Evolutionary conservation across 257 asterid genomes (phyloP).

Genomic region (Rhazya stricta): DNA sequence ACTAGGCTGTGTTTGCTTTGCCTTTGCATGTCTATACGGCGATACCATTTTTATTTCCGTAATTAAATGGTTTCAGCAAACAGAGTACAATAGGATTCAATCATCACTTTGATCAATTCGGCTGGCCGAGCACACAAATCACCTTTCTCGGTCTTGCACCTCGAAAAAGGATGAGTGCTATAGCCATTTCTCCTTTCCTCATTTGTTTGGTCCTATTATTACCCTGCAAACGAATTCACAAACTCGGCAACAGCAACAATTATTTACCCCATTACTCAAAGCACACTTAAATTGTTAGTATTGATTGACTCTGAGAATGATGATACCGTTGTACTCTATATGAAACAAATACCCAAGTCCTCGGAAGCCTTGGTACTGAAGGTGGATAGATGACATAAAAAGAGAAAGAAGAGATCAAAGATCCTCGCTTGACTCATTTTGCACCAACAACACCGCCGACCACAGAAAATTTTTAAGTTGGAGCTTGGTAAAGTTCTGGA

Average conservation of each 20-base stretch:
- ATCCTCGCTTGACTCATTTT: background rate
- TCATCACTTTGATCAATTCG: background rate
- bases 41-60: background rate
- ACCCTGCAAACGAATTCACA: background rate
- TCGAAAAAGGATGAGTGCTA: background rate
- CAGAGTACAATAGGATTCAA: slow-evolving; percentile 2
- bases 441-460: background rate
- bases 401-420: background rate
- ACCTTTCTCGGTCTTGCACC: background rate
- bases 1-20: background rate
- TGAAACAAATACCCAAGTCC: background rate
- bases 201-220: background rate
- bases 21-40: background rate
- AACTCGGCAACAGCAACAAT: background rate
- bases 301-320: background rate
- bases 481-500: background rate
- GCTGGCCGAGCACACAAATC: background rate
- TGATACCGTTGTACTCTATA: background rate
- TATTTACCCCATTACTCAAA: background rate
- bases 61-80: background rate
- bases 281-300: background rate
- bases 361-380: background rate
- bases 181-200: background rate
- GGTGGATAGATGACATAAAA: background rate
- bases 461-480: background rate